These are phyloP conservation scores for Astrocystis sublimbata DNA, from an alignment of 495 filamentous ascomycete genomes.

Conservation along the genomic window DNA sequence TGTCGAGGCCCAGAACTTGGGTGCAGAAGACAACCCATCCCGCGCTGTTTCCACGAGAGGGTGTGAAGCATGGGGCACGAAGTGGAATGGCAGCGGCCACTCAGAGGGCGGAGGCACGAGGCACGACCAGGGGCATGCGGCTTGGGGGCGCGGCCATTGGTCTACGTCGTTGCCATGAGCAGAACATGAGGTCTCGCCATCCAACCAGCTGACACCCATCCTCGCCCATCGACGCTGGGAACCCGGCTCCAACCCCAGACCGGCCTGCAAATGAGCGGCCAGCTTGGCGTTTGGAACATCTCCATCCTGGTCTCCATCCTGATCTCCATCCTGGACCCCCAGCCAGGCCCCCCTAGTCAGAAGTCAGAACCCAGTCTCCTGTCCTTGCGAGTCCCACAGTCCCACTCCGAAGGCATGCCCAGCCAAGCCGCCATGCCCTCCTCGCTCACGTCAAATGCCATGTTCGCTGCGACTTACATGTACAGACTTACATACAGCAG, in stretches of 20 bases:
- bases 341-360: no score
- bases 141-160: conserved; percentile 27
- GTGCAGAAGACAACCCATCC: conserved; percentile 24
- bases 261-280: conserved; percentile 34
- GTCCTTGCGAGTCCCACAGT: no score
- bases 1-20: conserved; percentile 29
- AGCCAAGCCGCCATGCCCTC: no score
- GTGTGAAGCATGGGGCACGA: conserved; percentile 27
- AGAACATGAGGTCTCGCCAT: conserved; percentile 33
- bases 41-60: conserved; percentile 23
- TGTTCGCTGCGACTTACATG: conserved; percentile 15
- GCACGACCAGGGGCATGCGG: conserved; percentile 23
- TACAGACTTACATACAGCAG: no score
- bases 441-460: conserved; percentile 16
- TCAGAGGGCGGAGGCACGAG: no score
- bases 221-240: conserved; percentile 25
- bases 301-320: no score
- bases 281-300: conserved; percentile 25
- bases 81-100: conserved; percentile 12
- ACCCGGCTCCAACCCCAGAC: conserved; percentile 32
- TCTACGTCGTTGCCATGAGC: conserved; percentile 25
- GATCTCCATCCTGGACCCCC: no score
- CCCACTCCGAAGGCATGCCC: no score
- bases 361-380: no score
- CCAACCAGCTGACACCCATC: conserved; percentile 39